Evolutionary conservation across 2,329 filamentous ascomycete species (phyloP), one percentile per base, ranked within the genome.

Genomic region (Zasmidium citrigriseum): DNA sequence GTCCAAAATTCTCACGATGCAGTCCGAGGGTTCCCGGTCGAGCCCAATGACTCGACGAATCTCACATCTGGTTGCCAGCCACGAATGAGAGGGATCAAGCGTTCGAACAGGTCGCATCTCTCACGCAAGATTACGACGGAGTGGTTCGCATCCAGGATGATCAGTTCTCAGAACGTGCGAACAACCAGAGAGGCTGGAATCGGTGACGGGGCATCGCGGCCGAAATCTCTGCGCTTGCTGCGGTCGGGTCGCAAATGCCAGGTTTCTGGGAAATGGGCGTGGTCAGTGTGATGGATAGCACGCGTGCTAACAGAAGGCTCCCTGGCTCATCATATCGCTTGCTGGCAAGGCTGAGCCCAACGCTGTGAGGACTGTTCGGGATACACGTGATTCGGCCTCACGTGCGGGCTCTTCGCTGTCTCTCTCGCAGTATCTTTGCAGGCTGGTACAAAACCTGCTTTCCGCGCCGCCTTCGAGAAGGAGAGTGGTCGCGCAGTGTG

Each of bases 111-210:
- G 34, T 41, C 16, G 34, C 27, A 41, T 41, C 34, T 41, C 34
- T 16, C 34, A n/a, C 34, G 34, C 34, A 11, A 41, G 34, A 41
- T 41, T 41, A 16, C 34, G 14, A 9, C 34, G 16, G 16, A n/a
- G 14, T 41, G 34, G 34, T 41, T 41, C 34, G 34, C 34, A n/a
- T 9, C 34, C 34, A 16, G 34, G 34, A 41, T 10, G 34, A 41
- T 41, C 34, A 41, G 16, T 16, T 9, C 34, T 41, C 34, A 41
- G 7, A 7, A 7, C 14, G 27, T 7, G 27, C 27, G 34, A 41
- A 27, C 47, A 49, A 49, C 47, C 47, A 49, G 47, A 49, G 47
- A 49, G 21, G 47, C 24, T 49, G 23, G 22, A 12, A 14, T 27
- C 23, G 34, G 27, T n/a, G 47, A 50, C 47, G 18, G n/a, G 47